Percentiles rank a stretch among this genome's conserved stretches.
phyloP scores from a whole-genome alignment of 768 basidiomycete species.

The Phlebiopsis flavidoalba region DNA sequence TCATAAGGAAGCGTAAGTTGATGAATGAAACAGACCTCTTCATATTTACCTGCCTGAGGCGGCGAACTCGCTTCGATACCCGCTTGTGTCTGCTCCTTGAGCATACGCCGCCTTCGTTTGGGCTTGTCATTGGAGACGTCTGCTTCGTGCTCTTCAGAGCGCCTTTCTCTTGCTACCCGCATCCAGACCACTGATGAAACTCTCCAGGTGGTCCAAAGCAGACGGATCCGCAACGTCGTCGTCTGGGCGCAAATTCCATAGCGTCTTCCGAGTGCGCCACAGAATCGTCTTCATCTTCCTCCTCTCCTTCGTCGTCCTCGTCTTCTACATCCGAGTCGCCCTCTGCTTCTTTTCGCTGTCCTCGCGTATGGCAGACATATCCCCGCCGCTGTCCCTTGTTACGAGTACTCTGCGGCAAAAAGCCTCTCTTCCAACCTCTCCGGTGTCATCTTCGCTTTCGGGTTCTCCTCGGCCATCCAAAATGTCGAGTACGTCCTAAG shows the following conservation, averaged over 20 bases:
- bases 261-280: constrained; percentile 11
- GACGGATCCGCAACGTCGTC: constrained; percentile 48
- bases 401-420: no score
- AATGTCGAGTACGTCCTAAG: constrained; percentile 60
- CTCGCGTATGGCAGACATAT: not conserved
- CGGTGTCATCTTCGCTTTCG: constrained; percentile 29
- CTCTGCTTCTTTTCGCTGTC: constrained; percentile 18
- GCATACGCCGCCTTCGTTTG: constrained; percentile 51
- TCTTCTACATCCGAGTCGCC: constrained; percentile 21
- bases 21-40: not conserved
- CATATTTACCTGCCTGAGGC: constrained; percentile 41
- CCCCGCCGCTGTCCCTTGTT: constrained; percentile 2
- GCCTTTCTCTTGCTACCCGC: constrained; percentile 69
- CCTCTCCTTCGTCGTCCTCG: constrained; percentile 23
- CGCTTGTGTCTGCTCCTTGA: constrained; percentile 71
- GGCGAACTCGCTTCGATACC: constrained; percentile 82
- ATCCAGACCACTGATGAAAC: constrained; percentile 67
- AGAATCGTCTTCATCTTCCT: constrained; percentile 28
- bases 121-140: constrained; percentile 20
- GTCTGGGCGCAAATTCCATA: constrained; percentile 18
- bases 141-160: constrained; percentile 32
- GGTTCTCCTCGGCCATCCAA: constrained; percentile 58
- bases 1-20: not conserved
- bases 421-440: constrained; percentile 31
- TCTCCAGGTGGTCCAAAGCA: constrained; percentile 65